These are phyloP conservation scores for Chalara sp. DNA, from an alignment of 2,329 filamentous ascomycete genomes.

Conservation along the genomic window DNA sequence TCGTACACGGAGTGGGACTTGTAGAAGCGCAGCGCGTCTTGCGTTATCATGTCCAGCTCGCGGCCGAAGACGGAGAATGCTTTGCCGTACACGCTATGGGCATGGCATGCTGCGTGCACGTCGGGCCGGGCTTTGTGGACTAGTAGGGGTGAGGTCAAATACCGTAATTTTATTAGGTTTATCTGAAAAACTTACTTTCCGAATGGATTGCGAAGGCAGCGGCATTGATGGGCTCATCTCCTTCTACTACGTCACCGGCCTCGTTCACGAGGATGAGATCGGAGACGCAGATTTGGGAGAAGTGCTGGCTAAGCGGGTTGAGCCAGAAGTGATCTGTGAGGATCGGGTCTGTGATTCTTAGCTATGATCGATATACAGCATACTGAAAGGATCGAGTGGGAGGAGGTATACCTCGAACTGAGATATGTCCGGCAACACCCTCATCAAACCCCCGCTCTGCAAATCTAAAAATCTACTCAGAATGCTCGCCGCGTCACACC, in stretches of 20 bases:
- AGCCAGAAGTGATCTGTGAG: constrained; percentile 38
- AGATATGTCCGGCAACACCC: constrained; percentile 59
- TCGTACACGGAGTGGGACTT: constrained; percentile 32
- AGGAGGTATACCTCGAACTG: constrained; percentile 27
- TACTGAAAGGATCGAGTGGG: too few species aligned
- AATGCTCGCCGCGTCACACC: too few species aligned
- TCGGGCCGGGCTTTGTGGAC: constrained; percentile 51
- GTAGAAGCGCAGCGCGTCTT: constrained; percentile 48
- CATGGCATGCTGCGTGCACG: constrained; percentile 49
- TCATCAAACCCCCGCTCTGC: constrained; percentile 35
- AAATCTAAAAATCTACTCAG: constrained; percentile 6
- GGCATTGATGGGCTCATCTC: constrained; percentile 43
- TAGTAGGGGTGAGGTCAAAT: neutral
- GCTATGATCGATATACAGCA: too few species aligned
- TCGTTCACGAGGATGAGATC: constrained; percentile 61
- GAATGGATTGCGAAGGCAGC: constrained; percentile 40
- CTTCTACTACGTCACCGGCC: constrained; percentile 54
- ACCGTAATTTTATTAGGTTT: neutral
- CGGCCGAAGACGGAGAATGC: constrained; percentile 38
- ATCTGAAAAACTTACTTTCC: constrained; percentile 22
- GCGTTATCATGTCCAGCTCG: constrained; percentile 49
- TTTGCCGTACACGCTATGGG: constrained; percentile 48
- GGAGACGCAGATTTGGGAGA: constrained; percentile 53
- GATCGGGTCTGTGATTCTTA: constrained; percentile 22
- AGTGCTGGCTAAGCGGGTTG: constrained; percentile 58